phyloP scores from a whole-genome alignment of 2,329 filamentous ascomycete species.

The Elsinoe ampelina region DNA sequence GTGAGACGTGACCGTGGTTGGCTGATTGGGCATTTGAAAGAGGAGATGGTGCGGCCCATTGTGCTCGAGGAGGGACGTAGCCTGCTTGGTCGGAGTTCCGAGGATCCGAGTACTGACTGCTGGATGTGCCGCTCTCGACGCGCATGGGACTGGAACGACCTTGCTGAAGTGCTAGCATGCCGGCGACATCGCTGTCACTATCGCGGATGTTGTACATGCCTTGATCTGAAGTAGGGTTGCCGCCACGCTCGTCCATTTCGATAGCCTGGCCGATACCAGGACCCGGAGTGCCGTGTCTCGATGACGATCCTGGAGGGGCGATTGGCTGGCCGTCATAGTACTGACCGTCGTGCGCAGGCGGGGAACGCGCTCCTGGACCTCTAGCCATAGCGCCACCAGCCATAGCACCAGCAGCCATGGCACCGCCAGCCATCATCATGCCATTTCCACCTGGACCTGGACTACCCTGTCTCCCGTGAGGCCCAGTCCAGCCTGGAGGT shows the following conservation, averaged over 20 bases:
- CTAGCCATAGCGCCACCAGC: conserved; percentile 23
- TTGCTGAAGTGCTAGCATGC: conserved; percentile 65
- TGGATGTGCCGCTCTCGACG: conserved; percentile 59
- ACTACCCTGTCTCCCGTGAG: conserved; percentile 31
- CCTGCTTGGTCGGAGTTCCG: conserved; percentile 19
- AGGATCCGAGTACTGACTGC: conserved; percentile 60
- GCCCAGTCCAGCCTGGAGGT: conserved; percentile 24
- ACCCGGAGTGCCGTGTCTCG: conserved; percentile 15
- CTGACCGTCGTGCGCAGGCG: conserved; percentile 21
- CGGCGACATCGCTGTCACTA: conserved; percentile 62
- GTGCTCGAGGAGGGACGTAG: conserved; percentile 40
- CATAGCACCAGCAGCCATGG: conserved; percentile 24
- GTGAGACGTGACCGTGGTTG: conserved; percentile 14
- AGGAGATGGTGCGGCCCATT: conserved; percentile 28
- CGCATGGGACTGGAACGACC: conserved; percentile 48
- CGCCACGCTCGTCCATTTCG: conserved; percentile 70
- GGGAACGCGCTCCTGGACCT: conserved; percentile 33
- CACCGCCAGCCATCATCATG: conserved; percentile 17
- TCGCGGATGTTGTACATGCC: conserved; percentile 41
- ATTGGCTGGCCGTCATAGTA: conserved; percentile 31
- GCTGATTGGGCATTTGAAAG: conserved; percentile 13
- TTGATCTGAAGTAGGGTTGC: conserved; percentile 28
- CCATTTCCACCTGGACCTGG: conserved; percentile 17
- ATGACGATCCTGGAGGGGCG: conserved; percentile 15
- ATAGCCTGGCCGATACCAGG: conserved; percentile 52